Percentiles rank a stretch among this genome's conserved stretches.
Evolutionary conservation across 2,329 filamentous ascomycete genomes (phyloP).

Genomic region (Pseudogymnoascus sp.): DNA sequence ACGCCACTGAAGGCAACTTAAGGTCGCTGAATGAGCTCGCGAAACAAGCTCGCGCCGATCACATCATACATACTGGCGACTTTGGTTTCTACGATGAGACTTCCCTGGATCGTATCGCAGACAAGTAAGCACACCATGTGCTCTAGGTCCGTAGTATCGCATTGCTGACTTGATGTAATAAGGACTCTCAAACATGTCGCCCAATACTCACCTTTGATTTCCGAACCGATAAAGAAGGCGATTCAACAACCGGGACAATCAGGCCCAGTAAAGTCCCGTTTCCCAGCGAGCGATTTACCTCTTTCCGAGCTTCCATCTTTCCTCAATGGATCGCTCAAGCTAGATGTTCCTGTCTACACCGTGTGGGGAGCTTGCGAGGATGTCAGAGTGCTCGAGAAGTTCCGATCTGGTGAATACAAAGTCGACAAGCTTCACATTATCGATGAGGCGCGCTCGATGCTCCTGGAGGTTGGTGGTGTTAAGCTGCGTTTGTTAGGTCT

Average conservation of each 20-base stretch:
- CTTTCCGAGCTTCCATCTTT: conserved; percentile 89
- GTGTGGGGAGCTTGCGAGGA: conserved; percentile 99
- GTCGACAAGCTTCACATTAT: conserved; percentile 96
- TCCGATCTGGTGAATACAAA: conserved; percentile 96
- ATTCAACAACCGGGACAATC: conserved; percentile 56
- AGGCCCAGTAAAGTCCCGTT: conserved; percentile 78
- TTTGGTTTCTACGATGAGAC: conserved; percentile 98
- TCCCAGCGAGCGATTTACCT: conserved; percentile 71
- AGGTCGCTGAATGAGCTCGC: conserved; percentile 94
- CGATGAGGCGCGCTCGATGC: conserved; percentile 91
- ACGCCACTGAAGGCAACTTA: conserved; percentile 64
- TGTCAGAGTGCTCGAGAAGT: conserved; percentile 93
- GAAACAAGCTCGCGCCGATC: conserved; percentile 86
- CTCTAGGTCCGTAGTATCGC: neutral
- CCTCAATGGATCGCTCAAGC: conserved; percentile 76
- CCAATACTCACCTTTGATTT: conserved; percentile 92
- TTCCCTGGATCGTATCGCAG: conserved; percentile 91
- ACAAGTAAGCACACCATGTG: conserved; percentile 60
- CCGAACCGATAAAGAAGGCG: conserved; percentile 63
- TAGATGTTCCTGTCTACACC: conserved; percentile 95
- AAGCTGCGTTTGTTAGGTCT: conserved; percentile 91
- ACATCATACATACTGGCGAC: conserved; percentile 97
- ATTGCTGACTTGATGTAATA: conserved; percentile 19
- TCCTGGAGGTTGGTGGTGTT: conserved; percentile 89
- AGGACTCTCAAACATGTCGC: conserved; percentile 97